Evolutionary conservation across 805 yeast genomes (phyloP).

Genomic region (Zygoascus flipseniorum): DNA sequence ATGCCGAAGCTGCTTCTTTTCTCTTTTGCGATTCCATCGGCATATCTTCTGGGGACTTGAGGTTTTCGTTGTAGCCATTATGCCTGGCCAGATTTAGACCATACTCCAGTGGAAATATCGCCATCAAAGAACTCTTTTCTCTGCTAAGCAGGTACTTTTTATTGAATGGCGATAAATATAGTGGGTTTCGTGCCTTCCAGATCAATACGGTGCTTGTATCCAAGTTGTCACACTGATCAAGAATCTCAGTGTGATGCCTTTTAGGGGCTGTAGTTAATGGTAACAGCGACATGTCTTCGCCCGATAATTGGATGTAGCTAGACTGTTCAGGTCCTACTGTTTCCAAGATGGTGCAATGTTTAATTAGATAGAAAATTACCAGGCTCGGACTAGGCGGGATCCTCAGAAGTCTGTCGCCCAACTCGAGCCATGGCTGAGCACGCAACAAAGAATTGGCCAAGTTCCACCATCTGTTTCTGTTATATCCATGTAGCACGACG

Average conservation of each 20-base stretch:
- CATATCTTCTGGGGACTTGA: neutral
- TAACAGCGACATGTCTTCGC: neutral
- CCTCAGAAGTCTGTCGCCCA: neutral
- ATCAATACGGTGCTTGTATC: neutral
- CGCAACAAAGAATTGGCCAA: neutral
- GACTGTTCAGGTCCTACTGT: neutral
- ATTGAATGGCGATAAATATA: neutral
- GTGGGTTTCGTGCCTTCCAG: neutral
- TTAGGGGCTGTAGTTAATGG: neutral
- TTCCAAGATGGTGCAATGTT: neutral
- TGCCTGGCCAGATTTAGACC: neutral
- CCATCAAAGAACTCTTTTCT: neutral
- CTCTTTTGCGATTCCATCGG: neutral
- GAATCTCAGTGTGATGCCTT: neutral
- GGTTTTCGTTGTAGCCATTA: neutral
- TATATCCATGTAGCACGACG: neutral
- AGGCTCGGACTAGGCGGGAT: neutral
- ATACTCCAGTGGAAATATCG: neutral
- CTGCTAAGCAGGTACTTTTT: neutral
- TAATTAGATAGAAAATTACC: neutral
- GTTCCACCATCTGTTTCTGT: neutral
- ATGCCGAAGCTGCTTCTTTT: neutral
- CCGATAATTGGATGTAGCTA: neutral
- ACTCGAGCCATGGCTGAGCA: neutral
- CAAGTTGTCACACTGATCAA: neutral